phyloP scores from a whole-genome alignment of 2,329 filamentous ascomycete genomes.

The Sordariomycetes sp. region DNA sequence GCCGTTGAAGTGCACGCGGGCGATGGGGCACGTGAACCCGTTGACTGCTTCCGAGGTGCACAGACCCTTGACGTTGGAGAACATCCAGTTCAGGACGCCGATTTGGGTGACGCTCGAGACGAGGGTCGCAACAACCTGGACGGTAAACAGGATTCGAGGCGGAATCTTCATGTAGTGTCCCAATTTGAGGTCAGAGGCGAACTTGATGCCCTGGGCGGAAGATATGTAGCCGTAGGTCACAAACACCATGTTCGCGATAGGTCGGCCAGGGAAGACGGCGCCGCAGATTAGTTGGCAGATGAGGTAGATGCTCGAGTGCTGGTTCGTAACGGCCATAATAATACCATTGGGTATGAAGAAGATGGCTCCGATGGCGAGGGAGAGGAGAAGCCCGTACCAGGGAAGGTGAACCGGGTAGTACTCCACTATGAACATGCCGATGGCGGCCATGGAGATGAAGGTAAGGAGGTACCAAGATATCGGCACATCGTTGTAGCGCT shows the following conservation, averaged over 20 bases:
- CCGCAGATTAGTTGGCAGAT: conserved; percentile 82
- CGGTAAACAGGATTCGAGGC: conserved; percentile 67
- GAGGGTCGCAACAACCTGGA: conserved; percentile 67
- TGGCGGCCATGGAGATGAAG: conserved; percentile 64
- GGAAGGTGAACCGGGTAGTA: conserved; percentile 77
- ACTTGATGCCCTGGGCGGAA: conserved; percentile 82
- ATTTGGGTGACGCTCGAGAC: conserved; percentile 77
- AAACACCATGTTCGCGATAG: conserved; percentile 89
- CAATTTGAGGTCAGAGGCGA: conserved; percentile 77
- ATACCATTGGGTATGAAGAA: conserved; percentile 89
- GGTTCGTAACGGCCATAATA: conserved; percentile 88
- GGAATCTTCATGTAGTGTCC: conserved; percentile 86
- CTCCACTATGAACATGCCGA: conserved; percentile 78
- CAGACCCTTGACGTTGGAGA: conserved; percentile 63
- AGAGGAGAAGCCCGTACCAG: conserved; percentile 77
- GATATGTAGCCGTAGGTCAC: conserved; percentile 88
- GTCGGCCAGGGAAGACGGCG: conserved; percentile 71
- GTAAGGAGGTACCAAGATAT: conserved; percentile 73
- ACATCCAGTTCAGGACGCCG: conserved; percentile 84
- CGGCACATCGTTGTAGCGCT: conserved; percentile 71
- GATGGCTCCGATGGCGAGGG: conserved; percentile 66
- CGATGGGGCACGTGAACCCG: conserved; percentile 81
- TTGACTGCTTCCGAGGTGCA: conserved; percentile 76
- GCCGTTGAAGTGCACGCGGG: conserved; percentile 82
- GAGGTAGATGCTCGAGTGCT: conserved; percentile 78